These are phyloP conservation scores for Sordariomycetes sp. DNA, from an alignment of 2,329 filamentous ascomycete species.

Conservation along the genomic window DNA sequence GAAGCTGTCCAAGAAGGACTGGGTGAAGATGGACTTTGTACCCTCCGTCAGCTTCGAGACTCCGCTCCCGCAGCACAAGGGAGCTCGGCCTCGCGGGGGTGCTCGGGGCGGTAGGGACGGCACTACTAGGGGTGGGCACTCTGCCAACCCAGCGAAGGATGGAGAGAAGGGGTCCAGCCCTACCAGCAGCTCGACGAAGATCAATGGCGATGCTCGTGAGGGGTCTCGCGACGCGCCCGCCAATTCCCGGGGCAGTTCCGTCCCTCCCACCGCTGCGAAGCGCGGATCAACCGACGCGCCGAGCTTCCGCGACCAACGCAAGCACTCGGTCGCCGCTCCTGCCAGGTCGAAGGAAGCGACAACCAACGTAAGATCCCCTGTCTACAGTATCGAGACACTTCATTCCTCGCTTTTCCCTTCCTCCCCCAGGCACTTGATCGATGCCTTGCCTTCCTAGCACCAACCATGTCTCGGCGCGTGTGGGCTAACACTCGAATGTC, in stretches of 20 bases:
- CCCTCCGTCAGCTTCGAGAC: conserved; percentile 82
- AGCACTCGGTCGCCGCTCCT: conserved; percentile 18
- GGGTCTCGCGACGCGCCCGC: conserved; percentile 21
- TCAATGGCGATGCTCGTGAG: conserved; percentile 17
- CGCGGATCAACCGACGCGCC: conserved; percentile 27
- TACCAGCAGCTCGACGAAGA: conserved; percentile 15
- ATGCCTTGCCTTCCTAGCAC: not conserved
- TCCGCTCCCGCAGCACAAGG: conserved; percentile 46
- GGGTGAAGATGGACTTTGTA: conserved; percentile 72
- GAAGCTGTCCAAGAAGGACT: conserved; percentile 58
- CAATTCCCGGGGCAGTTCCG: conserved; percentile 20
- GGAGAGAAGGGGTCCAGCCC: conserved; percentile 21
- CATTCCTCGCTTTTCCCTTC: not conserved
- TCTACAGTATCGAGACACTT: not conserved
- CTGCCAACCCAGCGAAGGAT: conserved; percentile 12
- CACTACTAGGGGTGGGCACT: conserved; percentile 14
- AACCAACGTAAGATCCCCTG: conserved; percentile 23
- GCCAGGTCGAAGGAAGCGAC: conserved; percentile 28
- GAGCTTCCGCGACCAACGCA: conserved; percentile 30
- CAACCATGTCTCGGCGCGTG: not conserved
- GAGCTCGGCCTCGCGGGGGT: conserved; percentile 35
- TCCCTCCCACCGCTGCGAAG: conserved; percentile 24
- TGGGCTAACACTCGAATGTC: conserved; percentile 3
- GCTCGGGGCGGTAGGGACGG: conserved; percentile 26
- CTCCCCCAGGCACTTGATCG: not conserved